Base-by-base conservation (phyloP, 2,329 filamentous ascomycete genomes). In the Monilinia laxa region DNA sequence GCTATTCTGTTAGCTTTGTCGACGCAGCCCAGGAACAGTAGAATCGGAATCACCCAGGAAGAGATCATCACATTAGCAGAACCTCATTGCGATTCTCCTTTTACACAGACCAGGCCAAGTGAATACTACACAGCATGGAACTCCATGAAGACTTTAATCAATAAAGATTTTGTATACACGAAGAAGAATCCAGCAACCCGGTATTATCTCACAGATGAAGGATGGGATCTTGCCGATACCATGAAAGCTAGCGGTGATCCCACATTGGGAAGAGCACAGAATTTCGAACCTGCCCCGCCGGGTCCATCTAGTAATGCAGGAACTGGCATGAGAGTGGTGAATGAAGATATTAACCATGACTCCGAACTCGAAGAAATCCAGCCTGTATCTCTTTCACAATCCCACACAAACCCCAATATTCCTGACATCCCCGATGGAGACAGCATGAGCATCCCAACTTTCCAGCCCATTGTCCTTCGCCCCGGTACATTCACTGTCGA, bases 91-190 rank as follows among this genome's bases (percentile, higher is more conserved):
- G 90, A 93, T 74, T 79, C 88, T 2, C 93, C 90, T 0, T 93
- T 92, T 72, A 89, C 84, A 0, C 86, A 84, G 0, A 81, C 80
- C 52, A 88, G 91, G 64, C 81, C 89, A 0, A 87, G 83, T 14
- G 90, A 87, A 66, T 90, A 85, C 72, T 91, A 91, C 72, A 94
- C 91, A 0, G 91, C 91, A 0, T 95, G 91, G 91, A 90, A 85
- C 73, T 92, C 90, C 1, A 93, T 94, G 84, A 91, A 91, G 75
- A 92, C 89, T 0, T 79, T 95, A 42, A 71, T 88, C 6, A 82
- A 87, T 64, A 92, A 93, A 74, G 90, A 92, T 67, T 79, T 93
- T 4, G 89, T 93, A 0, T 88, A 87, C 66, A 88, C 90, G 71
- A 86, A 86, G 64, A 89, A 90, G 0, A 82, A 89, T 20, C 90